These are phyloP conservation scores for Cytospora schulzeri DNA, from an alignment of 2,329 filamentous ascomycete genomes.

Conservation along the genomic window DNA sequence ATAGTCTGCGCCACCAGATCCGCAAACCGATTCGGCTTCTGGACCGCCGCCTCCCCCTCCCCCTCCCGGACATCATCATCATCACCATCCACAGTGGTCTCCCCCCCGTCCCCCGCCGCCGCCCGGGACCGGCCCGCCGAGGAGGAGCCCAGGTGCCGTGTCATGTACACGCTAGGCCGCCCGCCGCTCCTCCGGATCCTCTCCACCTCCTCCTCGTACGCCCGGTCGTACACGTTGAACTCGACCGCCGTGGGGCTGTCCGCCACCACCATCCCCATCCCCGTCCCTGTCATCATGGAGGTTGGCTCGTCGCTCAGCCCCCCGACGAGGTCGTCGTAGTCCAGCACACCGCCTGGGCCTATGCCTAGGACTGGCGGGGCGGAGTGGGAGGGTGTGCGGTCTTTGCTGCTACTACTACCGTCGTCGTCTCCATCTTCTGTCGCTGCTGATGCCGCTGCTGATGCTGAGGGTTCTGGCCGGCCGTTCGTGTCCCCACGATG, in stretches of 20 bases:
- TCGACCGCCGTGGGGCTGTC: conserved; percentile 85
- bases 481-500: background rate
- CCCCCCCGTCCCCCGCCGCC: too few species aligned
- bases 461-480: background rate
- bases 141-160: conserved; percentile 50
- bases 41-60: background rate
- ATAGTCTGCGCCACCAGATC: conserved; percentile 37
- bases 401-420: conserved; percentile 13
- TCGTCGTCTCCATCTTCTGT: too few species aligned
- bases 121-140: too few species aligned
- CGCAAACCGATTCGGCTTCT: conserved; percentile 33
- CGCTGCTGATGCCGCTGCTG: background rate
- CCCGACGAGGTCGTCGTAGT: conserved; percentile 44
- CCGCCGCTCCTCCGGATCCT: conserved; percentile 57
- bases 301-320: conserved; percentile 41
- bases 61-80: conserved; percentile 18
- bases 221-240: conserved; percentile 84
- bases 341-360: conserved; percentile 63
- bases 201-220: conserved; percentile 80
- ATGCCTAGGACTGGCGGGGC: conserved; percentile 63
- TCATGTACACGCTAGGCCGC: conserved; percentile 50
- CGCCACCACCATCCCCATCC: too few species aligned
- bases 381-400: conserved; percentile 23
- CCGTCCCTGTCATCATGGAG: too few species aligned
- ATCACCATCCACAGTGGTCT: too few species aligned